Evolutionary conservation across 495 filamentous ascomycete species (phyloP).

Genomic region (Aspergillus leporis): DNA sequence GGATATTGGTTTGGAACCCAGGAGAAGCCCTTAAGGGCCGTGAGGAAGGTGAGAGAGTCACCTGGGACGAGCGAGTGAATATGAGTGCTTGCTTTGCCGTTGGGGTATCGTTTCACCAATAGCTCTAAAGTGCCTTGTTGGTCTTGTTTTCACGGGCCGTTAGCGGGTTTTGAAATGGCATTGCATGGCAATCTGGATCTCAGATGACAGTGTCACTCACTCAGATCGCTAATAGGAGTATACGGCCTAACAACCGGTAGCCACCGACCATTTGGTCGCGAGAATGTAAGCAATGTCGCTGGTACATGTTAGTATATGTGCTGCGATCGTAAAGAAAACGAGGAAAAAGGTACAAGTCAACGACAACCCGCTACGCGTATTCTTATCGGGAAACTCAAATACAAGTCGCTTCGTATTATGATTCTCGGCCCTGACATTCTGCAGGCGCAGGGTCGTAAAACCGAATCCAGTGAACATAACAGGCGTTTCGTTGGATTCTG

Average conservation of each 20-base stretch:
- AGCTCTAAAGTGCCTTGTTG: conserved; percentile 57
- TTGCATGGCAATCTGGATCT: conserved; percentile 10
- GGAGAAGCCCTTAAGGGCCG: conserved; percentile 48
- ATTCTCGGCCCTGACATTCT: conserved; percentile 57
- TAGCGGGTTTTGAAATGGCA: too few relatives aligned
- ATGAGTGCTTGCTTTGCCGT: conserved; percentile 60
- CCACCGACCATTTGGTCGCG: conserved; percentile 52
- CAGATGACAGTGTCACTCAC: conserved; percentile 32
- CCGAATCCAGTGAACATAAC: conserved; percentile 26
- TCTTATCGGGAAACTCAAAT: conserved; percentile 58
- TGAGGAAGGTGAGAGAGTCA: conserved; percentile 53
- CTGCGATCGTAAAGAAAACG: too few relatives aligned
- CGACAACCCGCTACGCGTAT: conserved; percentile 48
- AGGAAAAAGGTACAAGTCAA: conserved; percentile 59
- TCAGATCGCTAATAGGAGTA: conserved; percentile 57
- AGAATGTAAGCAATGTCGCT: conserved; percentile 57
- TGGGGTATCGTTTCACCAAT: conserved; percentile 64
- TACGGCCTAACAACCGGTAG: conserved; percentile 59
- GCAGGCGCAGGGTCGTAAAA: conserved; percentile 29
- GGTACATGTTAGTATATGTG: not conserved
- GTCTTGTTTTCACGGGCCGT: conserved; percentile 33
- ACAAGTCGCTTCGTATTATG: conserved; percentile 66
- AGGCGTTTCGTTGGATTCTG: conserved; percentile 25
- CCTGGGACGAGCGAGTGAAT: conserved; percentile 63
- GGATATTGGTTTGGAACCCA: conserved; percentile 58